phyloP scores from a whole-genome alignment of 768 basidiomycete genomes.

The Naganishia antarctica region DNA sequence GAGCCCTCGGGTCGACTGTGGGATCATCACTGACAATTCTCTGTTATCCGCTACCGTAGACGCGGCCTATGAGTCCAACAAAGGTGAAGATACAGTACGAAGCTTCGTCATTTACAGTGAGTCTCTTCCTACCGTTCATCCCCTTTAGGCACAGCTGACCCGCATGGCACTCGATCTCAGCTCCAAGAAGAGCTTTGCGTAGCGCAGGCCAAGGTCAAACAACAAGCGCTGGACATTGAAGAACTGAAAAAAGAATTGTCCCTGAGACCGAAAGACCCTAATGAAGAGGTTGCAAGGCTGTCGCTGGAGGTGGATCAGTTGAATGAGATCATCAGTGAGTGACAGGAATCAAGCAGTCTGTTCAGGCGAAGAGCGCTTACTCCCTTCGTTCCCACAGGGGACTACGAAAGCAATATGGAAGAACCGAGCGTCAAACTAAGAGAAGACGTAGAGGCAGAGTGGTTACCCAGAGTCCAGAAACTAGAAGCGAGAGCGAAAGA shows the following conservation, averaged over 20 bases:
- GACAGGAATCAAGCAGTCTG: background rate
- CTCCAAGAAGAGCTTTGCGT: conserved; percentile 82
- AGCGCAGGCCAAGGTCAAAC: conserved; percentile 69
- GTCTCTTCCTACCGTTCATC: background rate
- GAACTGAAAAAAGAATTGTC: conserved; percentile 73
- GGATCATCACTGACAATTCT: background rate
- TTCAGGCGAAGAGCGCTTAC: background rate
- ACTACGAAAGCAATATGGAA: conserved; percentile 44
- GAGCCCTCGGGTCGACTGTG: no score
- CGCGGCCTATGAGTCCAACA: conserved; percentile 67
- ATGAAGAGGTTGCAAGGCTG: conserved; percentile 67
- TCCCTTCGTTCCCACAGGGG: conserved; percentile 30
- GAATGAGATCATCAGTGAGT: conserved; percentile 54
- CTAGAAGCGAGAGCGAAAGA: conserved; percentile 32
- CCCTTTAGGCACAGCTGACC: conserved; percentile 42
- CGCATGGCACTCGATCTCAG: conserved; percentile 48
- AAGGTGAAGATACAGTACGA: conserved; percentile 64
- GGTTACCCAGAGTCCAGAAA: conserved; percentile 35
- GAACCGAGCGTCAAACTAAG: conserved; percentile 45
- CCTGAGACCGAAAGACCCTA: conserved; percentile 69
- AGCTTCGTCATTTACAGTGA: conserved; percentile 29
- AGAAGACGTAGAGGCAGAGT: conserved; percentile 48
- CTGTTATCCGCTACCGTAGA: background rate
- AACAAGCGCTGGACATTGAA: conserved; percentile 75
- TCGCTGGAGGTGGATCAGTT: conserved; percentile 70